These are phyloP conservation scores for Hylodesmum podocarpum DNA, from an alignment of 306 rosid genomes.

Conservation along the genomic window DNA sequence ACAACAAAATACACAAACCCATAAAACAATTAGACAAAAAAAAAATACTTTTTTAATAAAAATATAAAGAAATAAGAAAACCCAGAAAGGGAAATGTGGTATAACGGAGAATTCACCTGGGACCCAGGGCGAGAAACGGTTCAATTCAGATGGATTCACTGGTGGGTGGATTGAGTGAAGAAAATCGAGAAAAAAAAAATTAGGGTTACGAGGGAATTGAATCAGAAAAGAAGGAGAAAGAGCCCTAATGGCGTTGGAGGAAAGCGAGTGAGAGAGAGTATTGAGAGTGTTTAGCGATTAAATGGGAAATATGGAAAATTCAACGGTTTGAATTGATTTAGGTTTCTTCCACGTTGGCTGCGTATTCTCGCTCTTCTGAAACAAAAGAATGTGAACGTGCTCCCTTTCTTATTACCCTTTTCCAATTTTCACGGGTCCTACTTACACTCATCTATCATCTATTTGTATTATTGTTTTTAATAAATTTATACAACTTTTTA, in stretches of 20 bases:
- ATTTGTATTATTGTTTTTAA: neutral
- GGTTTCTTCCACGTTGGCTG: neutral
- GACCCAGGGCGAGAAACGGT: neutral
- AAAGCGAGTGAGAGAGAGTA: slow-evolving; percentile 9
- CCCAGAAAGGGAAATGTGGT: neutral
- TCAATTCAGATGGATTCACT: neutral
- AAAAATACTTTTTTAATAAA: neutral
- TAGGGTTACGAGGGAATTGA: neutral
- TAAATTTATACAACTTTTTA: too few species aligned
- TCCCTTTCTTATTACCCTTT: neutral
- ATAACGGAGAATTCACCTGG: neutral
- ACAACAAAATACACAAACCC: neutral
- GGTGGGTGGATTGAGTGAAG: neutral
- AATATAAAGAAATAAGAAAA: neutral
- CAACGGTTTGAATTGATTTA: slow-evolving; percentile 3
- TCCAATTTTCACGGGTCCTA: neutral
- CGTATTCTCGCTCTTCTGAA: neutral
- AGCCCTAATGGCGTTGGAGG: slow-evolving; percentile 31
- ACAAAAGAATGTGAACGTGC: neutral
- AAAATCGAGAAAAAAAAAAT: neutral
- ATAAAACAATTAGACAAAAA: neutral
- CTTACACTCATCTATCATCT: neutral
- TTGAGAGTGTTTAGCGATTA: neutral
- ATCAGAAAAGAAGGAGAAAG: neutral
- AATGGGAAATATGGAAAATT: neutral